A percentile compares a stretch with the other conserved stretches of the same genome.
These are phyloP conservation scores for Prunus yedoensis DNA, from an alignment of 331 rosid genomes.

Conservation along the genomic window DNA sequence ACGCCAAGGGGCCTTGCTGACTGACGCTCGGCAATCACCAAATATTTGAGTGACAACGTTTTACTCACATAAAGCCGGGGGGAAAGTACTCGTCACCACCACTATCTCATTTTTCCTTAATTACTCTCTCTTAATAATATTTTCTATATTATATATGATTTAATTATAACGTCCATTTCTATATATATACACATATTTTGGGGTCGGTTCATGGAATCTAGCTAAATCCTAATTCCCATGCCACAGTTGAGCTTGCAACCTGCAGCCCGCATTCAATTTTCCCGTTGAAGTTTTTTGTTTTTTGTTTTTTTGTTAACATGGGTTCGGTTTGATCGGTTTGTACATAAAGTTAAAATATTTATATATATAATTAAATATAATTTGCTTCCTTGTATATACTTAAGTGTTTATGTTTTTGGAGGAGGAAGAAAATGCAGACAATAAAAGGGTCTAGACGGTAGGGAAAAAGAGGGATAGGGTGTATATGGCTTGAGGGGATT, in stretches of 20 bases:
- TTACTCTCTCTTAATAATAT: neutral
- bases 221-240: too few relatives aligned
- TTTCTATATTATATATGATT: neutral
- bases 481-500: neutral
- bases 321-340: neutral
- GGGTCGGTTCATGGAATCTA: neutral
- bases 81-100: neutral
- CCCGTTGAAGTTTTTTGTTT: neutral
- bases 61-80: neutral
- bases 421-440: too few relatives aligned
- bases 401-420: too few relatives aligned
- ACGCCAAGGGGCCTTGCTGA: slow-evolving; percentile 1
- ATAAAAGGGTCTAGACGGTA: neutral
- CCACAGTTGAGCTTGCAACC: neutral
- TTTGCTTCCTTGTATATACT: too few relatives aligned
- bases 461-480: neutral
- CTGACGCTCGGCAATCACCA: slow-evolving; percentile 22
- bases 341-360: too few relatives aligned
- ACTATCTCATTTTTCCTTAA: neutral
- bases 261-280: neutral
- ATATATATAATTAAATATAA: neutral
- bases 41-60: neutral
- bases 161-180: too few relatives aligned
- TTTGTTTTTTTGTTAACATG: neutral
- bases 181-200: too few relatives aligned